Evolutionary conservation across 805 yeast genomes (phyloP).

Genomic region (Lachancea dasiensis): DNA sequence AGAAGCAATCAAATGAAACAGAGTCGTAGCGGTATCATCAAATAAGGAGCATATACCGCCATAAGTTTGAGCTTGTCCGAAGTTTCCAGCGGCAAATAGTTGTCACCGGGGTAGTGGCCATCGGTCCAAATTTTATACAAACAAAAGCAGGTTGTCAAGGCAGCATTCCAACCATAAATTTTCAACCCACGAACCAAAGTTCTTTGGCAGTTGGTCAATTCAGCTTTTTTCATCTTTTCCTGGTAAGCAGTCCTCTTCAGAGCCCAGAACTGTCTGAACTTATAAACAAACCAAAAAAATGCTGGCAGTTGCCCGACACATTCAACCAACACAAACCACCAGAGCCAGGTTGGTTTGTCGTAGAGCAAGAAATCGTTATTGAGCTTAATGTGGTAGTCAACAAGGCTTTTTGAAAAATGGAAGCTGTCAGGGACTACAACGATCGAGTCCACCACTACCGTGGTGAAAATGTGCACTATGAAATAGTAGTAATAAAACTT

Average conservation of each 20-base stretch:
- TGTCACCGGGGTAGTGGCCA: conserved; percentile 23
- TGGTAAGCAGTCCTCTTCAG: conserved; percentile 6
- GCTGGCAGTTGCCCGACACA: conserved; percentile 73
- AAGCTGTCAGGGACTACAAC: conserved; percentile 55
- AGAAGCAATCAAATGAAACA: conserved; percentile 12
- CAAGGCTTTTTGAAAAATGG: conserved; percentile 42
- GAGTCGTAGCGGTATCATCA: conserved; percentile 27
- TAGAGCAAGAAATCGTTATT: conserved; percentile 70
- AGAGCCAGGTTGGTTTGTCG: conserved; percentile 65
- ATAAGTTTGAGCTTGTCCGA: conserved; percentile 20
- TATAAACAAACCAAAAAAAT: conserved; percentile 41
- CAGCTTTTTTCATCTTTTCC: conserved; percentile 9
- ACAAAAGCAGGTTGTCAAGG: conserved; percentile 73
- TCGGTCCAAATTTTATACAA: conserved; percentile 40
- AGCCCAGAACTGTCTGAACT: conserved; percentile 9
- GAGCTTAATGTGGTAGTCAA: conserved; percentile 51
- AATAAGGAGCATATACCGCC: conserved; percentile 28
- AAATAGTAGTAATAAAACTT: conserved; percentile 10
- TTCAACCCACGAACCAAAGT: conserved; percentile 34
- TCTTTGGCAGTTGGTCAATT: conserved; percentile 8
- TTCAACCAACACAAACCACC: conserved; percentile 66
- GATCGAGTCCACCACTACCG: conserved; percentile 68
- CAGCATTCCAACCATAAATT: conserved; percentile 78
- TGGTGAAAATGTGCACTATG: conserved; percentile 52
- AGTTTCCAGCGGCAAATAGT: conserved; percentile 12